Evolutionary conservation across 768 basidiomycete genomes (phyloP).

Genomic region (Dentipellis fragilis): DNA sequence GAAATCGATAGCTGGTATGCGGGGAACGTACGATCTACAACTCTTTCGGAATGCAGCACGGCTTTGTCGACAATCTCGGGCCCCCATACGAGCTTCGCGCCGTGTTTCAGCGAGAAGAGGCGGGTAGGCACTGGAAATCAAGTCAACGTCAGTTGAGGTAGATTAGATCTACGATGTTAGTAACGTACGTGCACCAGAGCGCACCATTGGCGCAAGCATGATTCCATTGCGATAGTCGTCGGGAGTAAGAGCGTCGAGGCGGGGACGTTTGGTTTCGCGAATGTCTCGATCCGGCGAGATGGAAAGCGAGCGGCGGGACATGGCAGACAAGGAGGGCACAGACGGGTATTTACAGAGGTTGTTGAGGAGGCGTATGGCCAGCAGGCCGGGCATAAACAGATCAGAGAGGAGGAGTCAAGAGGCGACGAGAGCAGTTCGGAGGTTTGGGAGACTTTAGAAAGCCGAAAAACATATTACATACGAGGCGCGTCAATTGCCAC

Average conservation of each 20-base stretch:
- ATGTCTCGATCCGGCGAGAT: slow-evolving; percentile 1
- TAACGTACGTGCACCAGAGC: slow-evolving; percentile 76
- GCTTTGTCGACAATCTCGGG: slow-evolving; percentile 97
- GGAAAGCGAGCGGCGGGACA: slow-evolving; percentile 13
- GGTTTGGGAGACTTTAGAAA: neutral
- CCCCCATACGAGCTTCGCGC: slow-evolving; percentile 91
- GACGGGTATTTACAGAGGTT: neutral
- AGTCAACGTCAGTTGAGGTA: neutral
- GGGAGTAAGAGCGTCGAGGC: slow-evolving; percentile 34
- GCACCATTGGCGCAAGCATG: slow-evolving; percentile 97
- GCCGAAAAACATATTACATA: neutral
- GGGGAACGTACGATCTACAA: slow-evolving; percentile 66
- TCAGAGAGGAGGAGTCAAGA: neutral
- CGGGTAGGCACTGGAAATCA: slow-evolving; percentile 80
- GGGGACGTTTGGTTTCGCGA: slow-evolving; percentile 8
- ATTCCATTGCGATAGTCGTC: slow-evolving; percentile 83
- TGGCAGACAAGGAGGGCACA: neutral
- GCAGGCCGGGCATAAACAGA: neutral
- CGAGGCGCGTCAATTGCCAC: neutral
- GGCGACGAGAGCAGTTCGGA: neutral
- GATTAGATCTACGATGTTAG: neutral
- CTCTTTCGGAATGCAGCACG: slow-evolving; percentile 74
- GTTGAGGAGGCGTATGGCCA: neutral
- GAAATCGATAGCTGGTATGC: neutral
- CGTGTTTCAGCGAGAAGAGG: slow-evolving; percentile 81